Conservation (phyloP, 805 yeast species). For the Candida nonsorbophila region DNA sequence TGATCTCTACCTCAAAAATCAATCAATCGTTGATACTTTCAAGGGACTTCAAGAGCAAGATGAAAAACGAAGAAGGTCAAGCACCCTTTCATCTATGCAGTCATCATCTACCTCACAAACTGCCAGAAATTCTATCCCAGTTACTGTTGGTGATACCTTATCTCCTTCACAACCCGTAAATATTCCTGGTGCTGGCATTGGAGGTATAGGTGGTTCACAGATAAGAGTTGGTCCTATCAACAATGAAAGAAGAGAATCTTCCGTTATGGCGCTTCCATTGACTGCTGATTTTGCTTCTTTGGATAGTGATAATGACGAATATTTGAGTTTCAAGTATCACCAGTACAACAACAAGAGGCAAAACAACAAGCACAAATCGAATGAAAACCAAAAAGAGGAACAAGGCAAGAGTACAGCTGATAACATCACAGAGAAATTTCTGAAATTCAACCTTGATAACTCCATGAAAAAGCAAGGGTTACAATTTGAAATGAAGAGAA, state of each 20-base stretch:
- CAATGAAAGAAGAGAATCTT: conserved; percentile 43
- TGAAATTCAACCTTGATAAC: conserved; percentile 27
- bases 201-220: conserved; percentile 4
- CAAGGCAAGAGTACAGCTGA: conserved; percentile 3
- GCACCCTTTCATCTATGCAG: conserved; percentile 14
- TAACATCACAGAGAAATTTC: conserved; percentile 27
- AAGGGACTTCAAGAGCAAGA: conserved; percentile 38
- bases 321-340: conserved; percentile 34
- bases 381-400: neutral
- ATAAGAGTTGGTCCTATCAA: conserved; percentile 31
- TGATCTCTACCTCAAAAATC: conserved; percentile 37
- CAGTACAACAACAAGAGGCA: conserved; percentile 20
- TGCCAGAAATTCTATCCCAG: conserved; percentile 13
- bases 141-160: conserved; percentile 1
- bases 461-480: conserved; percentile 30
- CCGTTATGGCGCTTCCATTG: conserved; percentile 63
- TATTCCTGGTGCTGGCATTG: conserved; percentile 5
- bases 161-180: conserved; percentile 7
- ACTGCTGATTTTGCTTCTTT: conserved; percentile 76
- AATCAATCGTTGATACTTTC: conserved; percentile 37
- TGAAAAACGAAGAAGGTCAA: conserved; percentile 31
- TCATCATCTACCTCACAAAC: conserved; percentile 4
- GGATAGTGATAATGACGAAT: conserved; percentile 63
- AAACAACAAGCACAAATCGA: conserved; percentile 2
- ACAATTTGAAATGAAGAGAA: conserved; percentile 9